phyloP scores from a whole-genome alignment of 2,329 filamentous ascomycete species.

The Trichoderma sp. region DNA sequence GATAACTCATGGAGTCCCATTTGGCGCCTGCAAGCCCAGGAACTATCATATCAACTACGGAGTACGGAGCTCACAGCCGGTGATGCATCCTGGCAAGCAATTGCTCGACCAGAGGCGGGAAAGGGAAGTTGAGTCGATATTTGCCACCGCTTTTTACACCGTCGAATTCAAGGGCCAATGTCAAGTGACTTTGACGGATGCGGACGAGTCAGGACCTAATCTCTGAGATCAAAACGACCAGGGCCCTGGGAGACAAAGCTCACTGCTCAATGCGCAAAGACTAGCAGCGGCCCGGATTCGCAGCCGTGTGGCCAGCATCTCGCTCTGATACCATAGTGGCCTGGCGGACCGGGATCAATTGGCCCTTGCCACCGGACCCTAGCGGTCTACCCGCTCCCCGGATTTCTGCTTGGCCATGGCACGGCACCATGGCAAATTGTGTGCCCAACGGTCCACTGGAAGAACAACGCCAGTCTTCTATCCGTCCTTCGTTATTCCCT shows the following conservation, averaged over 20 bases:
- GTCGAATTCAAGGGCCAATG: slow-evolving; percentile 12
- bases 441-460: slow-evolving; percentile 4
- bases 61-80: slow-evolving; percentile 9
- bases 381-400: slow-evolving; percentile 33
- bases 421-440: slow-evolving; percentile 26
- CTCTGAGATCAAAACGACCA: slow-evolving; percentile 18
- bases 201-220: slow-evolving; percentile 25
- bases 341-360: slow-evolving; percentile 35
- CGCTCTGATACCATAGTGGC: slow-evolving; percentile 27
- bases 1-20: slow-evolving; percentile 11
- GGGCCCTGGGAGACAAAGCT: slow-evolving; percentile 1
- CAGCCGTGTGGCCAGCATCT: slow-evolving; percentile 39
- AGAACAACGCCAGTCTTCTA: slow-evolving; percentile 22
- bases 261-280: slow-evolving; percentile 27
- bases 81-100: background rate
- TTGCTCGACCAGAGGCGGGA: background rate
- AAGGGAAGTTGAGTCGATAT: background rate
- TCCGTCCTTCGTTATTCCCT: slow-evolving; percentile 2
- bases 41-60: slow-evolving; percentile 14
- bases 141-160: slow-evolving; percentile 25
- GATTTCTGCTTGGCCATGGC: slow-evolving; percentile 33
- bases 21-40: background rate
- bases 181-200: slow-evolving; percentile 22
- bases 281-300: slow-evolving; percentile 40
- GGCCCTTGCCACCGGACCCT: slow-evolving; percentile 34